Conservation (phyloP, 1,284 basidiomycete genomes). For the Wolfiporia cocos region DNA sequence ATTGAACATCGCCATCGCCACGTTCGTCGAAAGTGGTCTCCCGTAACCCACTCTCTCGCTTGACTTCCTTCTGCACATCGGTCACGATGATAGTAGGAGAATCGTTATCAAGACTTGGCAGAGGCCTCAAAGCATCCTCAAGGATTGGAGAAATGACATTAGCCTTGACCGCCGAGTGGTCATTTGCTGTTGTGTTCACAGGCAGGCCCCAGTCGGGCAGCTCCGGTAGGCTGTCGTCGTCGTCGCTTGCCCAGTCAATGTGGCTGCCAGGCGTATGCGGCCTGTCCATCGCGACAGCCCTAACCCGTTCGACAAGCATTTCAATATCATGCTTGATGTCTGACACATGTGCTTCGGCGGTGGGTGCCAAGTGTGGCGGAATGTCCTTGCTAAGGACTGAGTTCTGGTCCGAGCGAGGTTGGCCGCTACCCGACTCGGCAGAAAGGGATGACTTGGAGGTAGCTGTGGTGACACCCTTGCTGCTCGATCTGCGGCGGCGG, state of each 20-base stretch:
- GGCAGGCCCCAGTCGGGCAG: conserved; percentile 74
- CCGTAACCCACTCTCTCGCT: neutral
- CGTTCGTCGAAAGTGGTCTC: neutral
- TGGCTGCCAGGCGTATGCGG: conserved; percentile 71
- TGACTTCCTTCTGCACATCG: neutral
- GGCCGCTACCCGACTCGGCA: conserved; percentile 16
- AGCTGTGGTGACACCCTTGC: conserved; percentile 11
- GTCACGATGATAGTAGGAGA: conserved; percentile 10
- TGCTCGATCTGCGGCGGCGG: conserved; percentile 24
- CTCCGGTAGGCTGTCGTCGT: conserved; percentile 76
- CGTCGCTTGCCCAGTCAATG: conserved; percentile 81
- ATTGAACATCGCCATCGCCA: neutral
- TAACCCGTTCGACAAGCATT: conserved; percentile 63
- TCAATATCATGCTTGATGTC: conserved; percentile 59
- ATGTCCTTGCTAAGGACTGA: conserved; percentile 40
- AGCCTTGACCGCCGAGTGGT: conserved; percentile 16
- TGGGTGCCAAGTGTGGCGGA: conserved; percentile 49
- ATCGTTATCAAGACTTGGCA: conserved; percentile 40
- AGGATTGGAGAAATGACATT: conserved; percentile 62
- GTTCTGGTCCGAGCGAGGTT: conserved; percentile 15
- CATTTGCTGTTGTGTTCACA: conserved; percentile 8
- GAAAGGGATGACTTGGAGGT: conserved; percentile 21
- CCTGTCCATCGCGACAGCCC: conserved; percentile 65
- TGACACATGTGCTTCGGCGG: conserved; percentile 29
- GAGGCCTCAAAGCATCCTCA: conserved; percentile 53